Evolutionary conservation across 331 rosid species (phyloP).

Genomic region (Erythrophleum ivorense): DNA sequence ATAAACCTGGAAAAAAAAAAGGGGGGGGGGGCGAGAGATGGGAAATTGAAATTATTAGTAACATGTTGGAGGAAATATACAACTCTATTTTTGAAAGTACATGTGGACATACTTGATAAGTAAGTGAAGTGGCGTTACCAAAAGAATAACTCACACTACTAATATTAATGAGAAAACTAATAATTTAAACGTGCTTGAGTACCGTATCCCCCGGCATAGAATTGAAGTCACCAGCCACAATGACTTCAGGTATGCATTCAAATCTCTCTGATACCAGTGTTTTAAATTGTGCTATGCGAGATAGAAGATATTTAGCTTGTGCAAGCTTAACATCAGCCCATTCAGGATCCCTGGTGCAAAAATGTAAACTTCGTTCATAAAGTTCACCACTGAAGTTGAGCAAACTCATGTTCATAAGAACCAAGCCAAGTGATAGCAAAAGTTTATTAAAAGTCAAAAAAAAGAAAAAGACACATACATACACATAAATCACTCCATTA

Average conservation of each 20-base stretch:
- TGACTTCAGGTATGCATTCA: slow-evolving; percentile 65
- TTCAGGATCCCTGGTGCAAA: slow-evolving; percentile 80
- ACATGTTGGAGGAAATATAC: background rate
- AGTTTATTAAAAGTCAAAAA: background rate
- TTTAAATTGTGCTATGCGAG: slow-evolving; percentile 69
- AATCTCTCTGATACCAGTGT: slow-evolving; percentile 63
- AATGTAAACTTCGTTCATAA: slow-evolving; percentile 26
- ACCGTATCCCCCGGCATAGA: slow-evolving; percentile 92
- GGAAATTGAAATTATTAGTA: slow-evolving; percentile 24
- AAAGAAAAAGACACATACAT: slow-evolving; percentile 6
- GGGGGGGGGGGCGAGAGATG: too few relatives aligned
- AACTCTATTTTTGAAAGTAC: slow-evolving; percentile 13
- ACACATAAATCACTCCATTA: slow-evolving; percentile 35
- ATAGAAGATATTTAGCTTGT: slow-evolving; percentile 85
- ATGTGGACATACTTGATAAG: background rate
- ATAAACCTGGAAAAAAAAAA: slow-evolving; percentile 62
- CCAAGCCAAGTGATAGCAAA: slow-evolving; percentile 18
- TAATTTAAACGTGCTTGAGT: slow-evolving; percentile 25
- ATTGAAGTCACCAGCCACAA: slow-evolving; percentile 95
- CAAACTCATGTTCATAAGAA: slow-evolving; percentile 6
- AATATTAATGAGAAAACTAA: background rate
- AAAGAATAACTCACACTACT: background rate
- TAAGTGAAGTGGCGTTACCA: background rate
- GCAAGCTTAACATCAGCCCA: slow-evolving; percentile 94
- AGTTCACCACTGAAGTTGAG: slow-evolving; percentile 6